Conservation (phyloP, 345 rosid species). For the Aethionema arabicum region DNA sequence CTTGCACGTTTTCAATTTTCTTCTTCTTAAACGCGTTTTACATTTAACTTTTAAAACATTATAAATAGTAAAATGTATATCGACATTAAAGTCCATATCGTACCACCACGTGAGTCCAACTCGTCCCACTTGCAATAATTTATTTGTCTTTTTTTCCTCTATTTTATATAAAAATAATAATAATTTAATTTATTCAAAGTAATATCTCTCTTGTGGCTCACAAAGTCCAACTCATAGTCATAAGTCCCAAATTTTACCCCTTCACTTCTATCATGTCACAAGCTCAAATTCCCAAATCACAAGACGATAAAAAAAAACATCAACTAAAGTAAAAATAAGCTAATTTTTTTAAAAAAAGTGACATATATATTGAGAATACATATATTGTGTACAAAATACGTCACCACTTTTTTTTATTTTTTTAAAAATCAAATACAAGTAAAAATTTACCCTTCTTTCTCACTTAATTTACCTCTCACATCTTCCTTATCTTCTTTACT, state of each 20-base stretch:
- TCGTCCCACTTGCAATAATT: constrained; percentile 29
- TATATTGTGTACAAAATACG: constrained; percentile 23
- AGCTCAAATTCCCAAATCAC: constrained; percentile 15
- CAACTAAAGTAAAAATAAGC: constrained; percentile 9
- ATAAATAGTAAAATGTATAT: constrained; percentile 17
- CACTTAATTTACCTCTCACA: constrained; percentile 22
- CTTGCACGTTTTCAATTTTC: constrained; percentile 29
- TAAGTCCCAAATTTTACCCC: constrained; percentile 19
- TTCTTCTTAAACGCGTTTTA: not conserved
- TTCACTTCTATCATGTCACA: constrained; percentile 8
- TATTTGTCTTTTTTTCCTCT: constrained; percentile 15
- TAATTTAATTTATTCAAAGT: constrained; percentile 6
- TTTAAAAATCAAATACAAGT: constrained; percentile 16
- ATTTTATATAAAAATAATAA: not conserved
- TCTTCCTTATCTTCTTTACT: constrained; percentile 19
- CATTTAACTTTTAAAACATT: constrained; percentile 24
- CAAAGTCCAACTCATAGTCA: constrained; percentile 24
- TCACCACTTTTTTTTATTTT: constrained; percentile 4
- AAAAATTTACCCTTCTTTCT: constrained; percentile 14
- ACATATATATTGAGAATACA: constrained; percentile 12
- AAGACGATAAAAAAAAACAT: constrained; percentile 21
- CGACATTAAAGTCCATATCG: constrained; percentile 28
- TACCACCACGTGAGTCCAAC: constrained; percentile 35
- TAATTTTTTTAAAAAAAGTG: too few relatives aligned
- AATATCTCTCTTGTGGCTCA: constrained; percentile 23